Conservation (phyloP, 2,329 filamentous ascomycete genomes). For the Emericellopsis atlantica region DNA sequence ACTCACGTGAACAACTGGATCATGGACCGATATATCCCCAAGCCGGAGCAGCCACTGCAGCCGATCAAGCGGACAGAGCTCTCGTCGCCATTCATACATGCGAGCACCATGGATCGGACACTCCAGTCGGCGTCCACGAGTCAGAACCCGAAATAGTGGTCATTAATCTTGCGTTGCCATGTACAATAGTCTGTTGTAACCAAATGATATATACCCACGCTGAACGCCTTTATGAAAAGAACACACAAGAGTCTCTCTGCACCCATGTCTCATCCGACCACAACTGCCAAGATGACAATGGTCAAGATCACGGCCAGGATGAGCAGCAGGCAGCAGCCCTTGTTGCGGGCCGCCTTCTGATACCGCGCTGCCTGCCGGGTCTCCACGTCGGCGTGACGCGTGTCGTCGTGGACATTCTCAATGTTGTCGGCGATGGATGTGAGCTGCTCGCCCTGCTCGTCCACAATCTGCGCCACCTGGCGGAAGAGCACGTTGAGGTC, state of each 20-base stretch:
- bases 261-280: conserved; percentile 47
- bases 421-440: conserved; percentile 85
- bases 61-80: too few relatives aligned
- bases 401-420: conserved; percentile 68
- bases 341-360: conserved; percentile 90
- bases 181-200: conserved; percentile 1
- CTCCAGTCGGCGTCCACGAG: too few relatives aligned
- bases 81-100: too few relatives aligned
- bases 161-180: neutral
- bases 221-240: conserved; percentile 1
- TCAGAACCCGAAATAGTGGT: too few relatives aligned
- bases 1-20: conserved; percentile 18
- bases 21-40: conserved; percentile 10
- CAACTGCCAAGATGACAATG: conserved; percentile 78
- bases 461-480: conserved; percentile 95
- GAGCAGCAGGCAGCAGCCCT: conserved; percentile 82
- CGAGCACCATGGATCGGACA: too few relatives aligned
- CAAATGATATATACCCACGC: neutral
- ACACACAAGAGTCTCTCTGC: neutral
- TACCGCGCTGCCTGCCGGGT: conserved; percentile 76
- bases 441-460: conserved; percentile 81
- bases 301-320: conserved; percentile 82
- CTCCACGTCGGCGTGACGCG: conserved; percentile 74
- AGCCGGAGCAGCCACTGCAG: neutral
- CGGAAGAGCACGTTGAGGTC: conserved; percentile 95